Conservation (phyloP, 176 grass and related monocot genomes). For the Triticum urartu region DNA sequence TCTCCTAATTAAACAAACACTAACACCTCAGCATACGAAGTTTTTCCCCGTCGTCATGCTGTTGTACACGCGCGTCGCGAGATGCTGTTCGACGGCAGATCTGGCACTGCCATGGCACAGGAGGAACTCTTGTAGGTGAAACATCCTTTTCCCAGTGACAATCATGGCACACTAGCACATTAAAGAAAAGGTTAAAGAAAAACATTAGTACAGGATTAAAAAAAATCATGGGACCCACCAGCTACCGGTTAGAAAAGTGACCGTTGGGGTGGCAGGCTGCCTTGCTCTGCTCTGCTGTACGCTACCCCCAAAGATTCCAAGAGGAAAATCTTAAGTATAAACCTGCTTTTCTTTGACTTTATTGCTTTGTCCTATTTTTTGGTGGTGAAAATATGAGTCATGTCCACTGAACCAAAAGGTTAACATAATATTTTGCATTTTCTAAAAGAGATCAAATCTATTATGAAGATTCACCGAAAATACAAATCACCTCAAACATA, state of each 20-base stretch:
- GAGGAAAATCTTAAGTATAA: background rate
- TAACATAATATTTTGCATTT: slow-evolving; percentile 1
- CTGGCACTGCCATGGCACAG: slow-evolving; percentile 6
- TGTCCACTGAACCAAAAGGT: background rate
- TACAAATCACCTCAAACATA: no score
- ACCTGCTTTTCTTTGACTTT: slow-evolving; percentile 18
- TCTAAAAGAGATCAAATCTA: no score
- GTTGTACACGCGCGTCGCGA: slow-evolving; percentile 15
- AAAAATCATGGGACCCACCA: background rate
- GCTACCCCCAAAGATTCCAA: slow-evolving; percentile 11
- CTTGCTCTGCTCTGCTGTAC: background rate
- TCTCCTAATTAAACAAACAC: background rate
- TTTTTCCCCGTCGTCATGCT: background rate
- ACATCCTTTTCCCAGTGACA: slow-evolving; percentile 36
- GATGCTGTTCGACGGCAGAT: background rate
- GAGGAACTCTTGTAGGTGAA: slow-evolving; percentile 21
- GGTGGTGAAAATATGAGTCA: slow-evolving; percentile 6
- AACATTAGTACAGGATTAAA: background rate
- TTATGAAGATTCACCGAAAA: no score
- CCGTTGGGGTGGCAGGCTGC: slow-evolving; percentile 30
- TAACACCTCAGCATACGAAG: background rate
- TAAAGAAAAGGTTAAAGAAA: background rate
- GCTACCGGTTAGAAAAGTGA: slow-evolving; percentile 24
- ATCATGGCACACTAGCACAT: background rate
- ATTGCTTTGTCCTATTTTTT: background rate